Conservation (phyloP, 768 basidiomycete genomes). For the Clathrus columnatus region DNA sequence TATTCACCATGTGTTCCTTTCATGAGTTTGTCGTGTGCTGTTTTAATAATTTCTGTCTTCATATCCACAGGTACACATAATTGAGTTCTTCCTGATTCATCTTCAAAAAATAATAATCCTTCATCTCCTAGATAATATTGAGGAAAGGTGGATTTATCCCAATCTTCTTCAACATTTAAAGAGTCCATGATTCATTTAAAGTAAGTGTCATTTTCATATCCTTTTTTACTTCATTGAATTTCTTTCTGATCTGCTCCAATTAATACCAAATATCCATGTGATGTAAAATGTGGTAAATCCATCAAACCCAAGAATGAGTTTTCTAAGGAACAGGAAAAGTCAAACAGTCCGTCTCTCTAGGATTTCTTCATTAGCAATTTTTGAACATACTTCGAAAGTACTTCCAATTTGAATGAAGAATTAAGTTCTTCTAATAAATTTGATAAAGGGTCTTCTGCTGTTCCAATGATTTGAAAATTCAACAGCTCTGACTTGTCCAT, state of each 20-base stretch:
- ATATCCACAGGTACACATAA: slow-evolving; percentile 22
- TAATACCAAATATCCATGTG: not conserved
- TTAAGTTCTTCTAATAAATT: slow-evolving; percentile 22
- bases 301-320: not conserved
- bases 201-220: too few species aligned
- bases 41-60: slow-evolving; percentile 16
- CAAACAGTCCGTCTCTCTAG: not conserved
- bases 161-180: not conserved
- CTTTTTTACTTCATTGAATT: too few species aligned
- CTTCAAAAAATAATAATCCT: slow-evolving; percentile 21
- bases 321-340: not conserved
- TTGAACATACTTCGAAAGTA: slow-evolving; percentile 7
- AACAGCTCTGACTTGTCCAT: not conserved
- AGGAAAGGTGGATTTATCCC: slow-evolving; percentile 3
- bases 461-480: not conserved
- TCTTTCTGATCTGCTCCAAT: too few species aligned
- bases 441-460: slow-evolving; percentile 16
- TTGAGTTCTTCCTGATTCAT: slow-evolving; percentile 16
- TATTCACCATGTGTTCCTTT: slow-evolving; percentile 25
- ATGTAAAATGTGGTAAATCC: not conserved
- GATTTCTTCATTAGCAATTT: not conserved
- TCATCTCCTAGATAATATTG: slow-evolving; percentile 13
- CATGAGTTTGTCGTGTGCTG: slow-evolving; percentile 18
- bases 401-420: slow-evolving; percentile 19
- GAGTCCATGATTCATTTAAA: too few species aligned